Percentiles rank a stretch among this genome's conserved stretches.
These are phyloP conservation scores for Gracilaria caudata DNA, from an alignment of 23 red algal genomes.

Conservation along the genomic window DNA sequence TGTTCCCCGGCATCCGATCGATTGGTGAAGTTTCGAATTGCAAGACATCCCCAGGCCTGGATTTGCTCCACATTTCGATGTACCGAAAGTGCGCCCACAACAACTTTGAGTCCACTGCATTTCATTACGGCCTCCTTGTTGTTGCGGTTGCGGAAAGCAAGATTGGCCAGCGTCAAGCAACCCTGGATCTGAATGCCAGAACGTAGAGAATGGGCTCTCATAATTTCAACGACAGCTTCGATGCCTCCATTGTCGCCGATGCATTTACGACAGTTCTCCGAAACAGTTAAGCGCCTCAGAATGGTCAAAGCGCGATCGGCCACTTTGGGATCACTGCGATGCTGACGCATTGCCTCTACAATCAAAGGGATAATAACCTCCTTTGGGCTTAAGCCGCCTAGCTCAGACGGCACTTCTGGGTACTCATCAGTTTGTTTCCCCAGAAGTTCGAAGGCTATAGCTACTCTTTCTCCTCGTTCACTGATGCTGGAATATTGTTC, in stretches of 20 bases:
- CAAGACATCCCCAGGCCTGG: conserved; percentile 76
- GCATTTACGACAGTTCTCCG: conserved; percentile 34
- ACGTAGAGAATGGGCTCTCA: conserved; percentile 46
- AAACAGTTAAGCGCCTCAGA: conserved; percentile 44
- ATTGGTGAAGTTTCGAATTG: conserved; percentile 71
- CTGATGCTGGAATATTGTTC: conserved; percentile 47
- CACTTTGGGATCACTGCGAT: conserved; percentile 59
- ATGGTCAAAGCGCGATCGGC: conserved; percentile 64
- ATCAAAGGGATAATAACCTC: conserved; percentile 67
- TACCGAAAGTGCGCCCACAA: conserved; percentile 54
- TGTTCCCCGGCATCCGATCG: conserved; percentile 8
- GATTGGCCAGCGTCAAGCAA: conserved; percentile 68
- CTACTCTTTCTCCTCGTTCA: conserved; percentile 32
- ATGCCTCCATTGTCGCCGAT: conserved; percentile 59
- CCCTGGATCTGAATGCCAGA: conserved; percentile 69
- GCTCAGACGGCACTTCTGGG: conserved; percentile 14
- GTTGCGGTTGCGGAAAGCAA: conserved; percentile 43
- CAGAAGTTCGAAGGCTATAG: conserved; percentile 44
- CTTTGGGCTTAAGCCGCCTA: conserved; percentile 40
- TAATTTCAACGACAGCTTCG: conserved; percentile 56
- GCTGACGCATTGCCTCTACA: conserved; percentile 58
- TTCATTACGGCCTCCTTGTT: conserved; percentile 60
- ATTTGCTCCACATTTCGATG: conserved; percentile 60
- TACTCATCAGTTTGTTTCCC: conserved; percentile 35
- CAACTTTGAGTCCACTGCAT: conserved; percentile 47